Conservation (phyloP, 352 stramenopile species). For the Pythium rishiriense region DNA sequence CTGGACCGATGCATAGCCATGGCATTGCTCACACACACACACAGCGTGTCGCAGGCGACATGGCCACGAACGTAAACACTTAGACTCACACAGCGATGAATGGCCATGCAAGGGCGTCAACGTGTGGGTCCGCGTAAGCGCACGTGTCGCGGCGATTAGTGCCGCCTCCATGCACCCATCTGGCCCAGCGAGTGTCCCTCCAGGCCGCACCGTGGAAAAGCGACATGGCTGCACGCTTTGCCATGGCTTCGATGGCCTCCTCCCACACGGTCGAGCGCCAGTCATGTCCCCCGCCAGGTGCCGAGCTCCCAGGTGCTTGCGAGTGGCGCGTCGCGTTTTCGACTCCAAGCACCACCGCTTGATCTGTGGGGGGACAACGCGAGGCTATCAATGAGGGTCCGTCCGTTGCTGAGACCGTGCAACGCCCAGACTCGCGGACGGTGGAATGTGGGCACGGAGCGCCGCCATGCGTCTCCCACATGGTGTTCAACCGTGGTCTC, state of each 20-base stretch:
- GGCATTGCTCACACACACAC: no score
- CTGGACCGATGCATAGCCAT: not conserved
- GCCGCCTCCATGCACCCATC: conserved; percentile 11
- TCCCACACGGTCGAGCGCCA: not conserved
- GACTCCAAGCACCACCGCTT: no score
- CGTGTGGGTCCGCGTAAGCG: not conserved
- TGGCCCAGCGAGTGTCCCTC: not conserved
- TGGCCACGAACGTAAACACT: not conserved
- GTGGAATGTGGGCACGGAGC: no score
- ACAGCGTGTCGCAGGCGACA: not conserved
- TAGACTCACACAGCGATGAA: not conserved
- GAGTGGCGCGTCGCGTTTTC: no score
- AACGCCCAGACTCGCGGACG: no score
- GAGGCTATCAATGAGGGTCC: no score
- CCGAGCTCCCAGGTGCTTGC: no score
- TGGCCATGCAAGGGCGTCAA: not conserved
- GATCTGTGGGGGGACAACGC: no score
- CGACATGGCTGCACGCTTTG: not conserved
- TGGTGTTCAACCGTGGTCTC: no score
- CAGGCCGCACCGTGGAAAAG: not conserved
- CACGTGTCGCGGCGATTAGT: conserved; percentile 2
- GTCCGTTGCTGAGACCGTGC: no score
- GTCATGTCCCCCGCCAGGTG: not conserved
- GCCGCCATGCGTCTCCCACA: no score
- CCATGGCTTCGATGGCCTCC: not conserved